phyloP scores from a whole-genome alignment of 805 yeast genomes.

The Sporopachydermia lactativora region DNA sequence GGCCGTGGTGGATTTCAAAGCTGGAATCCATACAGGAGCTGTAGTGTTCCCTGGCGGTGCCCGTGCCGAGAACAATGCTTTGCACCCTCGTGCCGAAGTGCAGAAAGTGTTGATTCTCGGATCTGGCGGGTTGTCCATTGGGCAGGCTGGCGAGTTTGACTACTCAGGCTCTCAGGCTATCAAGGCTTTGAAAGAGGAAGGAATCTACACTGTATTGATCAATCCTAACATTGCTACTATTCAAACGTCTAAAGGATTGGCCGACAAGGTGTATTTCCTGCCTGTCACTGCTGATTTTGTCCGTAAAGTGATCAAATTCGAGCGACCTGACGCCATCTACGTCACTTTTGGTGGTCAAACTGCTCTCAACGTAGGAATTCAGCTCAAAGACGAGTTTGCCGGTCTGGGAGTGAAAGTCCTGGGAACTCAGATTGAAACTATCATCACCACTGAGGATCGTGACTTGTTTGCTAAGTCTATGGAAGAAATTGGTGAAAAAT shows the following conservation, averaged over 20 bases:
- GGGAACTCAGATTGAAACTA: slow-evolving; percentile 93
- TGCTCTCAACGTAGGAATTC: slow-evolving; percentile 90
- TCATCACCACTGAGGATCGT: slow-evolving; percentile 96
- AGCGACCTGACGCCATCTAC: slow-evolving; percentile 94
- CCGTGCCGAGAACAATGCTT: slow-evolving; percentile 55
- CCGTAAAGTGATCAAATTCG: slow-evolving; percentile 86
- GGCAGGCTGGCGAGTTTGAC: slow-evolving; percentile 99
- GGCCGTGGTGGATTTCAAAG: slow-evolving; percentile 44
- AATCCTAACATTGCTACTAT: slow-evolving; percentile 98
- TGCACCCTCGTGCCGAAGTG: slow-evolving; percentile 66
- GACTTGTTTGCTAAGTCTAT: slow-evolving; percentile 89
- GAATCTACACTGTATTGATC: slow-evolving; percentile 87
- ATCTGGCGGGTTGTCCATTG: slow-evolving; percentile 96
- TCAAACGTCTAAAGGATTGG: slow-evolving; percentile 94
- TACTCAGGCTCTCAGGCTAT: slow-evolving; percentile 98
- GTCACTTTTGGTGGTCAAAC: slow-evolving; percentile 99
- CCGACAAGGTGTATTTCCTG: slow-evolving; percentile 93
- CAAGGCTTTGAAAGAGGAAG: slow-evolving; percentile 96
- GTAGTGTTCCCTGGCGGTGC: slow-evolving; percentile 88
- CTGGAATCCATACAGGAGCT: slow-evolving; percentile 28
- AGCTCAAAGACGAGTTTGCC: slow-evolving; percentile 90
- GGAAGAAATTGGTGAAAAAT: slow-evolving; percentile 90
- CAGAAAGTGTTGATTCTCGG: slow-evolving; percentile 92
- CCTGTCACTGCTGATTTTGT: slow-evolving; percentile 98
- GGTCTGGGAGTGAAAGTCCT: slow-evolving; percentile 83